Conservation (phyloP, 208 protist species). For the Leishmania turanica region DNA sequence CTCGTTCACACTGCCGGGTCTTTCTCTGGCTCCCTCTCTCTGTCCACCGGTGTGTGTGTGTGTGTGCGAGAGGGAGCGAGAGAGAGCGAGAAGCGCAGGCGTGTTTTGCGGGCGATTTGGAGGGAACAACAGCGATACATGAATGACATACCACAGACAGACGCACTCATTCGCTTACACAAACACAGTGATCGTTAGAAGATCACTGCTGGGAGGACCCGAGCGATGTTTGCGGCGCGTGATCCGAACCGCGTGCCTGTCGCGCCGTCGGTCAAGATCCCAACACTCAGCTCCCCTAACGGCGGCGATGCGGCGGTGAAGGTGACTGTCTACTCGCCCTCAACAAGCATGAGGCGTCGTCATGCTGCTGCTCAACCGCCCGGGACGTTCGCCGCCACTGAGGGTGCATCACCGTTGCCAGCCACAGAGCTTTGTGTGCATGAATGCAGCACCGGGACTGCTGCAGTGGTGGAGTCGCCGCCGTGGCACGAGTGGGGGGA, state of each 20-base stretch:
- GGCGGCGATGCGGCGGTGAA: background rate
- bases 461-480: slow-evolving; percentile 4
- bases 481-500: background rate
- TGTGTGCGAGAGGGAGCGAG: background rate
- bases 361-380: background rate
- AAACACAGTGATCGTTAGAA: slow-evolving; percentile 1
- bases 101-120: background rate
- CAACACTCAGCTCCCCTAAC: slow-evolving; percentile 18
- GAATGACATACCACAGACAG: background rate
- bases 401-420: background rate
- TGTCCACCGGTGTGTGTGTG: background rate
- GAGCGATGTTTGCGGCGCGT: slow-evolving; percentile 28
- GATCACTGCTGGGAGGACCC: background rate
- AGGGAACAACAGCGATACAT: background rate
- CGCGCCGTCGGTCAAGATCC: slow-evolving; percentile 37
- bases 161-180: background rate
- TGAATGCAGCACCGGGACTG: slow-evolving; percentile 14
- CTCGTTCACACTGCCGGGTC: background rate
- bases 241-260: slow-evolving; percentile 21
- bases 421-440: slow-evolving; percentile 16
- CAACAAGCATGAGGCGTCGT: slow-evolving; percentile 16
- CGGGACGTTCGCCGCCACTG: background rate
- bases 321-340: slow-evolving; percentile 12
- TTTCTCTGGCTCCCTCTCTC: background rate
- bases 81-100: background rate